Evolutionary conservation across 2,329 filamentous ascomycete genomes (phyloP), one percentile per base, ranked within the genome.

Genomic region (Thermoascus crustaceus): DNA sequence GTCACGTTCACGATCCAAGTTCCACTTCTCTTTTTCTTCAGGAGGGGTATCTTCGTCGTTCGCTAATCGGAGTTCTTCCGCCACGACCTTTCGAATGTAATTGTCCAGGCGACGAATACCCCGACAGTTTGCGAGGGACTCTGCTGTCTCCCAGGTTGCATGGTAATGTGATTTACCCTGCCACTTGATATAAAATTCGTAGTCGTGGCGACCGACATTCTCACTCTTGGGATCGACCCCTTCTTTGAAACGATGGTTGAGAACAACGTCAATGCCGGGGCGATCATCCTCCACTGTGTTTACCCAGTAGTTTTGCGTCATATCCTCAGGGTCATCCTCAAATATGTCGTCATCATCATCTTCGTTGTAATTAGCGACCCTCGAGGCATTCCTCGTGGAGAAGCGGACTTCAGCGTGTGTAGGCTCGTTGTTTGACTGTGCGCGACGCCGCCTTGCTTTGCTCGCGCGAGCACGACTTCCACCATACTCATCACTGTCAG

Each of bases 111-210:
- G 87, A 32, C 88, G 84, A 46, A 82, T 81, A 41, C 91, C 89
- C 43, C 85, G 85, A 55, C 81, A 82, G n/a, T 79, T 75, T 16
- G 77, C 72, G 18, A 95, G 75, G 13, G 71, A 75, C 37, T 85
- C 79, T 40, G 81, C 80, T 0, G 79, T 80, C 61, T 96, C 88
- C 89, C 91, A 98, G 0, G 87, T 94, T 38, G 93, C 85, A 66
- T 98, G 91, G 49, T 94, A 80, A 57, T 98, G 87, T 7, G 91
- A 94, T 61, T 87, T 85, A 47, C 82, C 85, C 61, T 95, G 85
- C 91, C 93, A 98, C 67, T 98, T 98, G 62, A 98, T 87, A 47
- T 76, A 70, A 50, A 78, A 98, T 53, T 96, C 86, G 50, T 91
- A 95, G 54, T 95, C 85, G 35, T 87, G 76, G 30, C 60, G 58